Evolutionary conservation across 2,329 filamentous ascomycete species (phyloP).

Genomic region (Pestalotiopsis sp.): DNA sequence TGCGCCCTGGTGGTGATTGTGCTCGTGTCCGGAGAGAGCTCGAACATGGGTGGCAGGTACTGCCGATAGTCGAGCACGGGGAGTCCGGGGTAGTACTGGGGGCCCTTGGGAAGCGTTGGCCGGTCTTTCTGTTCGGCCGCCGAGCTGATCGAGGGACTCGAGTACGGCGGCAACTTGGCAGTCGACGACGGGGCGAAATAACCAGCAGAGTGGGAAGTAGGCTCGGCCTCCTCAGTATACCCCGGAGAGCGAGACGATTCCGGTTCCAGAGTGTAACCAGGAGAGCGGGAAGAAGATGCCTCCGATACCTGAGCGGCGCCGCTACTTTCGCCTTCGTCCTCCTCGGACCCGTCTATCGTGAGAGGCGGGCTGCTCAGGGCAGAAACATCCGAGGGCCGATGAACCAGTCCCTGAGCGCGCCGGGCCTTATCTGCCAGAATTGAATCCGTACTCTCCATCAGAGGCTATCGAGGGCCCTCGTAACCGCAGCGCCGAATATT

Average conservation of each 20-base stretch:
- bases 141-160: conserved; percentile 25
- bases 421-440: conserved; percentile 9
- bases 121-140: conserved; percentile 17
- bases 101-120: conserved; percentile 22
- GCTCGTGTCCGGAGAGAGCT: conserved; percentile 50
- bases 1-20: conserved; percentile 49
- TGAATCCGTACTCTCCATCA: conserved; percentile 8
- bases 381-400: conserved; percentile 9
- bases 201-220: background rate
- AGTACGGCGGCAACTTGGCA: conserved; percentile 29
- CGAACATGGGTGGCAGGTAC: conserved; percentile 55
- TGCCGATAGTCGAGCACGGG: conserved; percentile 53
- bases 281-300: background rate
- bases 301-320: background rate
- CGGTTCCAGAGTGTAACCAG: background rate
- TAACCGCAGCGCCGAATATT: background rate
- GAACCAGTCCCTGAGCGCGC: background rate
- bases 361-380: background rate
- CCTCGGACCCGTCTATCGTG: background rate
- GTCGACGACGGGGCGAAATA: background rate
- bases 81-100: conserved; percentile 47
- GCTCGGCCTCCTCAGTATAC: background rate
- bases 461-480: background rate
- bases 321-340: background rate
- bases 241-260: background rate